phyloP scores from a whole-genome alignment of 768 basidiomycete genomes.

The Calvatia gigantea region DNA sequence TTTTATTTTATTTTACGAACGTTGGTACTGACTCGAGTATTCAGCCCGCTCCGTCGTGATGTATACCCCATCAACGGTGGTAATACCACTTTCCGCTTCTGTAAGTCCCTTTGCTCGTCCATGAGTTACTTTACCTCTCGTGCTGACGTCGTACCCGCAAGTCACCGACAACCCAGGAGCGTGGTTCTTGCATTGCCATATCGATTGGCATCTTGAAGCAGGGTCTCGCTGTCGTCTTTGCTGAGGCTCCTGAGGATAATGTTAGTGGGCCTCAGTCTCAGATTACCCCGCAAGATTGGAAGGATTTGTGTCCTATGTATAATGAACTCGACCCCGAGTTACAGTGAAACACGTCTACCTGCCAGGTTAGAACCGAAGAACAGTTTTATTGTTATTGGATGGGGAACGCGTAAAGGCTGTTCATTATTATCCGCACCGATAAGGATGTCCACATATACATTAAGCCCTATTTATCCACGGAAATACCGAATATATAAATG shows the following conservation, averaged over 20 bases:
- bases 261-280: slow-evolving; percentile 20
- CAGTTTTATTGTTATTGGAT: too few species aligned
- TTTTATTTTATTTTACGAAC: background rate
- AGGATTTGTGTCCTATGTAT: slow-evolving; percentile 16
- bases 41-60: slow-evolving; percentile 15
- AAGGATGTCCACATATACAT: too few species aligned
- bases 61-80: slow-evolving; percentile 13
- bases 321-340: slow-evolving; percentile 16
- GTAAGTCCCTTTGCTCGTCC: background rate
- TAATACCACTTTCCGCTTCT: slow-evolving; percentile 15
- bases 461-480: too few species aligned
- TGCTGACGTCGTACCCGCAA: too few species aligned
- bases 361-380: too few species aligned
- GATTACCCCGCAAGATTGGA: slow-evolving; percentile 23
- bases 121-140: background rate
- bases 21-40: background rate
- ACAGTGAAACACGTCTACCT: too few species aligned
- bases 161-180: slow-evolving; percentile 20
- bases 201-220: slow-evolving; percentile 35
- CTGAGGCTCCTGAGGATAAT: slow-evolving; percentile 28
- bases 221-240: slow-evolving; percentile 38
- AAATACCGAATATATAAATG: too few species aligned
- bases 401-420: too few species aligned
- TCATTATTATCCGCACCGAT: too few species aligned
- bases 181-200: slow-evolving; percentile 21